Percentiles rank a stretch among this genome's conserved stretches.
These are phyloP conservation scores for Talaromyces trachyspermus DNA, from an alignment of 495 filamentous ascomycete species.

Conservation along the genomic window DNA sequence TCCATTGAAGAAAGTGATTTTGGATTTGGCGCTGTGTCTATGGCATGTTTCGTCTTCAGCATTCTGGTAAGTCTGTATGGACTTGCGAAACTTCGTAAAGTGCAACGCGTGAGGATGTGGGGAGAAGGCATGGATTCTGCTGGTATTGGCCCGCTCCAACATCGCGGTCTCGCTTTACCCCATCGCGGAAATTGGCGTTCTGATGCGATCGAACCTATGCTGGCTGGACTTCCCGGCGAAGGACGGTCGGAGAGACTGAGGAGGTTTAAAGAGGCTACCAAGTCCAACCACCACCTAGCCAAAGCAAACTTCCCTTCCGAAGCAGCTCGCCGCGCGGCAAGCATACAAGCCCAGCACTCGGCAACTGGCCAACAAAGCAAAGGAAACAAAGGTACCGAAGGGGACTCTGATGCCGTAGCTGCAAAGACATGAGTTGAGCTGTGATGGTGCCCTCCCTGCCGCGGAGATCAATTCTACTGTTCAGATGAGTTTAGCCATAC, in stretches of 20 bases:
- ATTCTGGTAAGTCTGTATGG: conserved; percentile 73
- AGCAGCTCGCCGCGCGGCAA: conserved; percentile 1
- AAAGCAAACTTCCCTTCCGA: neutral
- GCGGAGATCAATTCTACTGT: too few relatives aligned
- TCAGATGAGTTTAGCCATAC: neutral
- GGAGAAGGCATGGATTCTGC: conserved; percentile 28
- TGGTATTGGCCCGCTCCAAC: conserved; percentile 23
- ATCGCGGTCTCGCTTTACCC: conserved; percentile 19
- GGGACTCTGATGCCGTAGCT: neutral
- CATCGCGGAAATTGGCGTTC: conserved; percentile 38
- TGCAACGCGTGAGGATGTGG: conserved; percentile 90
- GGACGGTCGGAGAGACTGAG: conserved; percentile 35
- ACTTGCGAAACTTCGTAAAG: conserved; percentile 69
- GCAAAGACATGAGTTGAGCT: neutral
- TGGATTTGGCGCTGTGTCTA: conserved; percentile 72
- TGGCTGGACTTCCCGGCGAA: conserved; percentile 40
- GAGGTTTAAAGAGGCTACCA: conserved; percentile 31
- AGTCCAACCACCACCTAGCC: conserved; percentile 20
- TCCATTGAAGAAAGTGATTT: conserved; percentile 95
- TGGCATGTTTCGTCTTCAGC: conserved; percentile 62
- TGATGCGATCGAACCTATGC: conserved; percentile 39
- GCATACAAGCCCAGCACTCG: neutral
- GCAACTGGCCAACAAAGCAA: neutral
- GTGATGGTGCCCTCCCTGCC: neutral
- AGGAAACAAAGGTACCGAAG: neutral